These are phyloP conservation scores for Scleroderma citrinum DNA, from an alignment of 768 basidiomycete species.

Conservation along the genomic window DNA sequence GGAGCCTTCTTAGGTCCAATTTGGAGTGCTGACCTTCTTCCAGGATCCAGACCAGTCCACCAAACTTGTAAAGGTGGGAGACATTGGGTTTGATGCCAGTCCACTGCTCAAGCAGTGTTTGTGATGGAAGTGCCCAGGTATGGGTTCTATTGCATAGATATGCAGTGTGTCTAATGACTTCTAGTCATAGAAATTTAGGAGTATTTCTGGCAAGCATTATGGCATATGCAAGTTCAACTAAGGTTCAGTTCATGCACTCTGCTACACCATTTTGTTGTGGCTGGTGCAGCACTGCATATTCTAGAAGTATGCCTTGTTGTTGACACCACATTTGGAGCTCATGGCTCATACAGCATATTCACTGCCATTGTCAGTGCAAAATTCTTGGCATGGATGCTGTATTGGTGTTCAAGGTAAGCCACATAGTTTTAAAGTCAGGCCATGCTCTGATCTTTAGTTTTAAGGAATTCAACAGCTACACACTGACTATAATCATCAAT, in stretches of 20 bases:
- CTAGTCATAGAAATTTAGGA: not conserved
- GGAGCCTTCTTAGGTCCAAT: not conserved
- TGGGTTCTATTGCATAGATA: conserved; percentile 22
- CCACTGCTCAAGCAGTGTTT: too few relatives aligned
- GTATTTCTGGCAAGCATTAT: not conserved
- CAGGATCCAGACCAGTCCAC: not conserved
- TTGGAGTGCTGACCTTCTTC: not conserved
- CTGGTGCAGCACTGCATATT: conserved; percentile 30
- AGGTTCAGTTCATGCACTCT: conserved; percentile 30
- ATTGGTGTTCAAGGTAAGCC: conserved; percentile 7
- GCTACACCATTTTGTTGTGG: conserved; percentile 31
- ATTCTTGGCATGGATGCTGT: too few relatives aligned
- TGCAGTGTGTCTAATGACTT: conserved; percentile 13
- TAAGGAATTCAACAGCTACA: conserved; percentile 12
- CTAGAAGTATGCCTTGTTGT: conserved; percentile 20
- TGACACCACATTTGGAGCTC: conserved; percentile 18
- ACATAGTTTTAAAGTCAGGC: conserved; percentile 7
- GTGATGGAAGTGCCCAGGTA: too few relatives aligned
- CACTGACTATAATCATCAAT: too few relatives aligned
- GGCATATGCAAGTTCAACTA: conserved; percentile 22
- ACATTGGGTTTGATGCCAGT: too few relatives aligned
- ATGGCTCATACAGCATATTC: conserved; percentile 2
- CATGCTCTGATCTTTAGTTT: conserved; percentile 17
- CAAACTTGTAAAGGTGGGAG: not conserved
- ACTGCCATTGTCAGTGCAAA: too few relatives aligned